Conservation (phyloP, 768 basidiomycete genomes). For the Pleurotus sapidus region DNA sequence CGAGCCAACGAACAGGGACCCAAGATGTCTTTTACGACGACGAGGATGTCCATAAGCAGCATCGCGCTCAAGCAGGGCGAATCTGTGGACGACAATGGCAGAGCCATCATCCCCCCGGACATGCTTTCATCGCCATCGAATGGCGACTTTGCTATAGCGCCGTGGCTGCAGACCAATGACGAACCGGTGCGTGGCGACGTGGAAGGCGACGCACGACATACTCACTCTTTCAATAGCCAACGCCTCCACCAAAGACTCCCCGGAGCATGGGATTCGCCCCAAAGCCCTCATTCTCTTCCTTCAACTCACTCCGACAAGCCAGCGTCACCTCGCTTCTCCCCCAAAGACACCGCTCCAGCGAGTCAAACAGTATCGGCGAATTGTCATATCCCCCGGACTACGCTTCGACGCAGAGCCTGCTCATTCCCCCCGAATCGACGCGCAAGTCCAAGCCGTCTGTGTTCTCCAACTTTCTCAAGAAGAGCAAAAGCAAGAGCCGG, state of each 20-base stretch:
- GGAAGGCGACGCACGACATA: too few relatives aligned
- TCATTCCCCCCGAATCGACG: constrained; percentile 22
- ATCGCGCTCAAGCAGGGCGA: constrained; percentile 3
- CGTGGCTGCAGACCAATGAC: constrained; percentile 3
- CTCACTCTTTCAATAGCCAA: constrained; percentile 30
- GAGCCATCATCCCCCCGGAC: constrained; percentile 6
- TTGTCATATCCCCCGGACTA: constrained; percentile 20
- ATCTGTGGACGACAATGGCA: constrained; percentile 4
- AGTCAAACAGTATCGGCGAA: constrained; percentile 30
- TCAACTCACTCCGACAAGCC: constrained; percentile 29
- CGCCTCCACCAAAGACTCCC: constrained; percentile 33
- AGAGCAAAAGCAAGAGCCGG: constrained; percentile 35
- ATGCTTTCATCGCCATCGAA: constrained; percentile 5
- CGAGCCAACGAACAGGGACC: background rate
- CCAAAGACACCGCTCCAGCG: constrained; percentile 31
- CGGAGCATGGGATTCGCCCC: constrained; percentile 34
- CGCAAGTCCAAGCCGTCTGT: constrained; percentile 51
- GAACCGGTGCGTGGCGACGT: constrained; percentile 11
- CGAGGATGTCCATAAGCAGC: background rate
- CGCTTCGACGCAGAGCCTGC: constrained; percentile 23
- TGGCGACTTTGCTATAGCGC: constrained; percentile 3
- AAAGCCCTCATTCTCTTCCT: constrained; percentile 40
- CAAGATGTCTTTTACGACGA: background rate
- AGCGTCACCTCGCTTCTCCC: constrained; percentile 25
- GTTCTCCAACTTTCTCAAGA: constrained; percentile 37